phyloP scores from a whole-genome alignment of 2,329 filamentous ascomycete genomes.

The Hysterium pulicare region DNA sequence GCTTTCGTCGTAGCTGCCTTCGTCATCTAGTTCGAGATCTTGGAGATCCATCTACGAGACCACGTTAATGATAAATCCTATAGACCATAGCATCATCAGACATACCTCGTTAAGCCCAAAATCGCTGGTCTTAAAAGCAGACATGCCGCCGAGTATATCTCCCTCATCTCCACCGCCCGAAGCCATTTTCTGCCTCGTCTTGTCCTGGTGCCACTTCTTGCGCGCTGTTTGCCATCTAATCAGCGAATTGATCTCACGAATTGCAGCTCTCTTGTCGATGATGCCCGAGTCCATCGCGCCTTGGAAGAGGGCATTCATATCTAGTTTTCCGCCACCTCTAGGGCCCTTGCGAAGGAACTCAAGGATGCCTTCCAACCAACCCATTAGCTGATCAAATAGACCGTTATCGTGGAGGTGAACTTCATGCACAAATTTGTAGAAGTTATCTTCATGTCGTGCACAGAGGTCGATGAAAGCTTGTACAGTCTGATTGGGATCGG shows the following conservation, averaged over 20 bases:
- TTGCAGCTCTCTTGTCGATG: slow-evolving; percentile 69
- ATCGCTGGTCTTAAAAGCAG: slow-evolving; percentile 72
- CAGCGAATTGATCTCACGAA: slow-evolving; percentile 77
- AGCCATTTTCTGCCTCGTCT: slow-evolving; percentile 98
- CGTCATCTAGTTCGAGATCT: slow-evolving; percentile 78
- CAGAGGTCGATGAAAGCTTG: slow-evolving; percentile 98
- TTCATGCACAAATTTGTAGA: slow-evolving; percentile 99
- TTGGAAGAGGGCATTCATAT: slow-evolving; percentile 91
- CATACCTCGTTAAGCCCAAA: slow-evolving; percentile 80
- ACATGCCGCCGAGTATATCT: slow-evolving; percentile 36
- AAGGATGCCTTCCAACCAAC: slow-evolving; percentile 92
- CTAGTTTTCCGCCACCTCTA: slow-evolving; percentile 71
- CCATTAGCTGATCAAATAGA: slow-evolving; percentile 93
- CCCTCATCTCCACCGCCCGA: slow-evolving; percentile 63
- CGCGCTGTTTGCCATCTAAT: slow-evolving; percentile 92
- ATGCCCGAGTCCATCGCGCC: slow-evolving; percentile 66
- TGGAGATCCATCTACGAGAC: slow-evolving; percentile 65
- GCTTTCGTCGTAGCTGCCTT: slow-evolving; percentile 59
- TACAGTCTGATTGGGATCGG: slow-evolving; percentile 96
- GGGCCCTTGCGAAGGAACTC: slow-evolving; percentile 89
- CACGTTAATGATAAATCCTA: slow-evolving; percentile 7
- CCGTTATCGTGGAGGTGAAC: slow-evolving; percentile 96
- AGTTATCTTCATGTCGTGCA: slow-evolving; percentile 89
- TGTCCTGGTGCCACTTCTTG: slow-evolving; percentile 98
- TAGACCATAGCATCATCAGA: slow-evolving; percentile 13